Evolutionary conservation across 345 rosid species (phyloP).

Genomic region (Pugionium cornutum): DNA sequence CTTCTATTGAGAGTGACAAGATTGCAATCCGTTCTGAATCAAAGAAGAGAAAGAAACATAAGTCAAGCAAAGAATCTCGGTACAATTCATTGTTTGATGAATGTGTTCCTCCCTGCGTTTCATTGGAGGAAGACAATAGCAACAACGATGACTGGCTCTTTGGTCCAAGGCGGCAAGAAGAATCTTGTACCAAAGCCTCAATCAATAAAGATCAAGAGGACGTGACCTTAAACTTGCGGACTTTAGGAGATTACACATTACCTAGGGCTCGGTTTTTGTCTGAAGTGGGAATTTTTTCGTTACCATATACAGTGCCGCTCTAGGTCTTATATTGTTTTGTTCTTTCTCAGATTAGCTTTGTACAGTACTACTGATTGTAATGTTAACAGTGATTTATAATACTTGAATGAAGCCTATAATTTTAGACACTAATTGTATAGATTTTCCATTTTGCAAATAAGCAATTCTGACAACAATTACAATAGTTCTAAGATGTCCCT

Average conservation of each 20-base stretch:
- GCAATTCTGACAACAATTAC: background rate
- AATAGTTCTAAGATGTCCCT: background rate
- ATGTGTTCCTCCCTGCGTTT: slow-evolving; percentile 45
- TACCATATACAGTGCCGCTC: slow-evolving; percentile 65
- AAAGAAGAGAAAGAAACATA: slow-evolving; percentile 20
- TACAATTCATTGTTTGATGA: slow-evolving; percentile 46
- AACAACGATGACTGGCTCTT: slow-evolving; percentile 65
- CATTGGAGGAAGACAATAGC: background rate
- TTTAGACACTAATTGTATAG: background rate
- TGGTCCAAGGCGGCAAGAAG: slow-evolving; percentile 16
- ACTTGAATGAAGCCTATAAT: slow-evolving; percentile 1
- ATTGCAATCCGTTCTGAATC: background rate
- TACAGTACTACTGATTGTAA: slow-evolving; percentile 31
- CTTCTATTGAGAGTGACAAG: background rate
- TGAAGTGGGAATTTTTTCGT: slow-evolving; percentile 49
- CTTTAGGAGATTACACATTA: slow-evolving; percentile 10
- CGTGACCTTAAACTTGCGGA: background rate
- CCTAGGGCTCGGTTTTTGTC: slow-evolving; percentile 48
- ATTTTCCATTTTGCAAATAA: background rate
- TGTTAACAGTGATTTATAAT: slow-evolving; percentile 18
- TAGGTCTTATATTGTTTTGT: slow-evolving; percentile 34
- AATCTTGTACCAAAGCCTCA: background rate
- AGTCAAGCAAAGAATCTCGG: slow-evolving; percentile 22
- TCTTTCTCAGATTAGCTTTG: slow-evolving; percentile 31
- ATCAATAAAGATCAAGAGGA: background rate